These are phyloP conservation scores for Taxillus chinensis DNA, from an alignment of 164 flowering plant species.

Conservation along the genomic window DNA sequence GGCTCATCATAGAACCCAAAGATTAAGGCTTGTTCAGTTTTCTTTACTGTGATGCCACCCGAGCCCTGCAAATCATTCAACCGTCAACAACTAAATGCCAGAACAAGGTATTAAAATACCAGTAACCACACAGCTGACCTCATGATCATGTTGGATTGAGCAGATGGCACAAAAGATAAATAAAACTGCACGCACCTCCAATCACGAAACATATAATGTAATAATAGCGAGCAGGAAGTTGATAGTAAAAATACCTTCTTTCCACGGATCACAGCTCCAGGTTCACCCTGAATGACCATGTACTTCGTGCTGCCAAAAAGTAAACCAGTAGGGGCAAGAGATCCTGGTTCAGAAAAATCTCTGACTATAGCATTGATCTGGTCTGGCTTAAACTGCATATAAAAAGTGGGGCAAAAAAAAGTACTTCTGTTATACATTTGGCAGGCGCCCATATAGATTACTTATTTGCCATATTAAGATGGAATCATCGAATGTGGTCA, in stretches of 20 bases:
- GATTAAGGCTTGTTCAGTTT: conserved; percentile 25
- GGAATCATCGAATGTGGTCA: no score
- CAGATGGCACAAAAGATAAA: no score
- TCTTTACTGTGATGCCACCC: conserved; percentile 32
- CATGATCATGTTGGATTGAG: no score
- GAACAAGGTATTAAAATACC: no score
- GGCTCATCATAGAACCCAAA: conserved; percentile 35
- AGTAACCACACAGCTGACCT: no score
- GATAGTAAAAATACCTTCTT: conserved; percentile 33
- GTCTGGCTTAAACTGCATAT: conserved; percentile 32
- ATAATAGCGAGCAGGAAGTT: no score
- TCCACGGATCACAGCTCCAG: conserved; percentile 59
- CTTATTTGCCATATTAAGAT: no score
- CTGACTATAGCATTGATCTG: conserved; percentile 40
- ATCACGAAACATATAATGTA: no score
- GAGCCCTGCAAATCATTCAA: conserved; percentile 22
- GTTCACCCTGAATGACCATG: conserved; percentile 63
- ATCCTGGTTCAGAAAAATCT: conserved; percentile 47
- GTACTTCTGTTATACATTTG: no score
- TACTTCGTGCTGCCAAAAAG: conserved; percentile 44
- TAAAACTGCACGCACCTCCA: no score
- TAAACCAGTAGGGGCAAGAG: conserved; percentile 56
- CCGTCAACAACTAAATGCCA: no score
- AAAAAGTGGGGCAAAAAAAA: not conserved
- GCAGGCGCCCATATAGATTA: no score